Base-by-base conservation (phyloP, 768 basidiomycete genomes). In the Rubroboletus satanas region DNA sequence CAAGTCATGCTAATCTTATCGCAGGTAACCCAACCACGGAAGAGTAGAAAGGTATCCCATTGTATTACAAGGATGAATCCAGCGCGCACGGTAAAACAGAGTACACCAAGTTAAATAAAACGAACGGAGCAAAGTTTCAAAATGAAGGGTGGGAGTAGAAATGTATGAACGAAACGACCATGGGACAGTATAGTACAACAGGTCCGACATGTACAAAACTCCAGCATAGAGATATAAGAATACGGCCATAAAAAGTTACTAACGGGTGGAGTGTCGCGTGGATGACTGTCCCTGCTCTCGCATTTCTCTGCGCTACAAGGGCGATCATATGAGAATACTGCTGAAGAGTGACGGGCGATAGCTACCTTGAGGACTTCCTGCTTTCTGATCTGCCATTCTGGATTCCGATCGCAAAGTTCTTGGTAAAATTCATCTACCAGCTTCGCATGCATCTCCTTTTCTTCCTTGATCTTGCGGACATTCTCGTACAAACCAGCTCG, bases 361-460 rank as follows among this genome's bases (percentile, higher is more conserved):
- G 74, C 55, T 57, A 84, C 85, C 73, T 77, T 73, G 57, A 80
- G 71, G 4, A 76, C 76, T 51, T 77, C 78, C 61, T 75, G 75
- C 65, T 76, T 75, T 50, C 86, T 77, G 21, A 74, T 74, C 56
- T 81, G 78, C 80, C 85, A 84, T 55, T 85, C 85, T 36, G 86
- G 85, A 61, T 80, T 83, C 51, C 73, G 67, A 38, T 77, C 72
- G 52, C 80, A 73, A 54, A 87, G 74, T 38, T 81, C 80, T 38
- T 79, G 74, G 45, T 86, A 73, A 62, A 86, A 76, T 39, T 81
- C 77, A 38, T 79, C 75, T 3, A 80, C 78, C 65, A 84, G 71
- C 44, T 70, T 67, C 6, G 72, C 54, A 39, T 77, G 74, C 56
- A 71, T 68, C 47, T 67, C 70, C 21, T 71, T 71, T 62, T 75